Conservation (phyloP, 2,329 filamentous ascomycete genomes). For the Hymenoscyphus linearis region DNA sequence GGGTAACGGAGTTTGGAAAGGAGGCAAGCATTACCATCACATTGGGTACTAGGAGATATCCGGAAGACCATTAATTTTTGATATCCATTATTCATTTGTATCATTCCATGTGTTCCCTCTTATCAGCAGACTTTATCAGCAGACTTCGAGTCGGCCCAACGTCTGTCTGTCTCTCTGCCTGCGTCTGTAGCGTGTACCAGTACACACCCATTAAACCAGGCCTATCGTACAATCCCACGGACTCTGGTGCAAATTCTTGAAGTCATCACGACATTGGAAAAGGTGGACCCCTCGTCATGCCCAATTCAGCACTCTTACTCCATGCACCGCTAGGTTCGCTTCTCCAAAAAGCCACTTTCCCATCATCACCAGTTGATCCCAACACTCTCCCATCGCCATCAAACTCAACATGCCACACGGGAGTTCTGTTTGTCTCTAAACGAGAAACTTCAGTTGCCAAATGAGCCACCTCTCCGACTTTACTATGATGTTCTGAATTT, state of each 20-base stretch:
- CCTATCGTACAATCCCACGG: neutral
- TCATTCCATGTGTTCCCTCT: neutral
- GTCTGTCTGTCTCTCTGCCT: neutral
- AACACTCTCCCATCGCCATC: slow-evolving; percentile 66
- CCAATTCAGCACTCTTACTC: slow-evolving; percentile 30
- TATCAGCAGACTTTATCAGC: neutral
- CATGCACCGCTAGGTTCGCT: slow-evolving; percentile 36
- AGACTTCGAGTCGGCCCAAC: neutral
- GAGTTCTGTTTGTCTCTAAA: slow-evolving; percentile 61
- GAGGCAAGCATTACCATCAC: neutral
- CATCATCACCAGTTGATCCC: slow-evolving; percentile 72
- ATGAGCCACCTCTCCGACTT: slow-evolving; percentile 63
- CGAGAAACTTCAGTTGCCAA: slow-evolving; percentile 57
- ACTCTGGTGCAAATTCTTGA: neutral
- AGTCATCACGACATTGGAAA: neutral
- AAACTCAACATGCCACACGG: slow-evolving; percentile 72
- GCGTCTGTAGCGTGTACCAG: neutral
- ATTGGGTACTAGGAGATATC: neutral
- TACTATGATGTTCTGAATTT: slow-evolving; percentile 39
- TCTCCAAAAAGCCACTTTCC: slow-evolving; percentile 56
- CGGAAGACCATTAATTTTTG: neutral
- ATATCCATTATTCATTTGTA: neutral
- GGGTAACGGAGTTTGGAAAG: neutral
- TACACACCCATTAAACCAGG: neutral
- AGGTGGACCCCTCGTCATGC: slow-evolving; percentile 20